These are phyloP conservation scores for Mortierella sp. DNA, from an alignment of 371 early-diverging fungal species.

Conservation along the genomic window DNA sequence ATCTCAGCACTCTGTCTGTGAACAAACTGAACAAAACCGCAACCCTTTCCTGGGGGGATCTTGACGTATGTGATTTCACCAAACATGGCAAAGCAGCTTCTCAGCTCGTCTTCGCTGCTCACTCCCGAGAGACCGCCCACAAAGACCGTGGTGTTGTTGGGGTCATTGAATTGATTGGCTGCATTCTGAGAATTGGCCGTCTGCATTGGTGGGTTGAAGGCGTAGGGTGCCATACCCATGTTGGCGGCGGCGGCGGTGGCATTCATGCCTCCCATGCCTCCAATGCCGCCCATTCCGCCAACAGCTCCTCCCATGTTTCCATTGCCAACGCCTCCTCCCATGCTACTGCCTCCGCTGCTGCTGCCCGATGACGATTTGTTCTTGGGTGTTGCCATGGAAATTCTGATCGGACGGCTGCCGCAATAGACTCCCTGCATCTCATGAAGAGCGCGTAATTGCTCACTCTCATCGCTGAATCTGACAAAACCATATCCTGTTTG, in stretches of 20 bases:
- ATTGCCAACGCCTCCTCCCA: conserved; percentile 9
- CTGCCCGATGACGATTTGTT: conserved; percentile 53
- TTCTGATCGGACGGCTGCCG: conserved; percentile 86
- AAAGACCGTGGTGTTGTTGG: conserved; percentile 94
- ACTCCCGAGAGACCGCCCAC: conserved; percentile 88
- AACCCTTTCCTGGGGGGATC: conserved; percentile 92
- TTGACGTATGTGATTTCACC: conserved; percentile 92
- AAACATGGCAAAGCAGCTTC: conserved; percentile 80
- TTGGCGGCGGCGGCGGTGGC: too few species aligned
- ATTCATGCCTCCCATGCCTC: conserved; percentile 15
- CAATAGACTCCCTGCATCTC: conserved; percentile 84
- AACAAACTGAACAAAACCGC: conserved; percentile 93
- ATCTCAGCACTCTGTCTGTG: conserved; percentile 85
- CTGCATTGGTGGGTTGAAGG: conserved; percentile 58
- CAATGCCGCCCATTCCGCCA: conserved; percentile 14
- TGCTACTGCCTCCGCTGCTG: background rate
- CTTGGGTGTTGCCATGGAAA: conserved; percentile 88
- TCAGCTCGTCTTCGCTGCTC: conserved; percentile 86
- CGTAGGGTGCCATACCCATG: conserved; percentile 44
- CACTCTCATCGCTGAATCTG: conserved; percentile 76
- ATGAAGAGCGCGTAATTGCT: conserved; percentile 76
- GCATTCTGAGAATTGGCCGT: conserved; percentile 40
- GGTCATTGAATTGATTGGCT: conserved; percentile 69
- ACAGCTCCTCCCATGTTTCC: conserved; percentile 6
- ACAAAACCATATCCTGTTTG: conserved; percentile 84